Evolutionary conservation across 2,329 filamentous ascomycete genomes (phyloP).

Genomic region (Cercospora beticola): DNA sequence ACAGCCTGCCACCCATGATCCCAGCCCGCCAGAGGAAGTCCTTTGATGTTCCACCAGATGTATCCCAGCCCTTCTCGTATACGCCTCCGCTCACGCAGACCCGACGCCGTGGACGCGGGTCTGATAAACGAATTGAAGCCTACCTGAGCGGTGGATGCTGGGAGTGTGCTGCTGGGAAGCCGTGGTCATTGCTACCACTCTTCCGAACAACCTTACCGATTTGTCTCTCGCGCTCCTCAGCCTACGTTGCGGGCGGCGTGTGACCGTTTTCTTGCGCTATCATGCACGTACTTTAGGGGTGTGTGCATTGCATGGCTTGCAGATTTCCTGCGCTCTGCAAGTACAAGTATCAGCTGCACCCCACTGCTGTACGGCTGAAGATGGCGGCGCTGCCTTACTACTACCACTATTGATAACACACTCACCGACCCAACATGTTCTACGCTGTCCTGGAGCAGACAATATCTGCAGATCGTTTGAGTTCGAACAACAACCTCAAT

Average conservation of each 20-base stretch:
- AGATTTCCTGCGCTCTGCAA: not conserved
- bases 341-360: not conserved
- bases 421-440: constrained; percentile 4
- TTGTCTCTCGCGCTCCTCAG: not conserved
- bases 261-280: not conserved
- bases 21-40: not conserved
- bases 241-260: not conserved
- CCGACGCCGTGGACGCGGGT: constrained; percentile 1
- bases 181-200: not conserved
- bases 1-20: not conserved
- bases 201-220: not conserved
- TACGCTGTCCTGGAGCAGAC: constrained; percentile 14
- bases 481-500: not conserved
- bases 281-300: not conserved
- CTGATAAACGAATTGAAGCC: not conserved
- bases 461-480: not conserved
- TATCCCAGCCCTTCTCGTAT: not conserved
- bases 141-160: not conserved
- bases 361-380: not conserved
- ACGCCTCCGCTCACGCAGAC: not conserved
- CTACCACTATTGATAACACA: not conserved
- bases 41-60: not conserved
- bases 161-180: not conserved
- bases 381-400: not conserved
- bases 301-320: not conserved